Evolutionary conservation across 148 eudicot species (phyloP).

Genomic region (Suaeda aralocaspica): DNA sequence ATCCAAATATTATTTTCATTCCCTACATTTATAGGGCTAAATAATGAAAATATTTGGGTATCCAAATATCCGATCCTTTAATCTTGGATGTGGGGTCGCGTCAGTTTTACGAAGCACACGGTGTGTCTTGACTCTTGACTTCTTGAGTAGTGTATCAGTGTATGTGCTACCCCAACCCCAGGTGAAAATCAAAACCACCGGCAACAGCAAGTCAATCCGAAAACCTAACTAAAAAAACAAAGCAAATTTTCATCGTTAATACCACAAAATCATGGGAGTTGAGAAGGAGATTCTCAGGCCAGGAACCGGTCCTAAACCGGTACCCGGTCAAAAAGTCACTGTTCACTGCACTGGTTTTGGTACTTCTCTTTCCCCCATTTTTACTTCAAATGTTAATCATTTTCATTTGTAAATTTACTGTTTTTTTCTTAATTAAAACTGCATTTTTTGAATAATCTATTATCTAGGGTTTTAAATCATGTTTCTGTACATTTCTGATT

Average conservation of each 20-base stretch:
- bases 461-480: not conserved
- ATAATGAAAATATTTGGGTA: no score
- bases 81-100: no score
- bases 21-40: no score
- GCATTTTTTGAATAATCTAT: not conserved
- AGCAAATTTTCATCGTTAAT: not conserved
- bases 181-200: not conserved
- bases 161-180: no score
- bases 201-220: not conserved
- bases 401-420: no score
- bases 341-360: conserved; percentile 98
- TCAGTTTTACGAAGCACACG: no score
- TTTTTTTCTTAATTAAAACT: not conserved
- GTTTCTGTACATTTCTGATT: not conserved
- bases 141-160: no score
- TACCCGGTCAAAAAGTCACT: conserved; percentile 73
- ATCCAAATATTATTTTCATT: no score
- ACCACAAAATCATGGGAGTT: conserved; percentile 52
- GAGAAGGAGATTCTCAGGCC: conserved; percentile 63
- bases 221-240: conserved; percentile 13
- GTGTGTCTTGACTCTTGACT: no score
- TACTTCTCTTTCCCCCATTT: conserved; percentile 14
- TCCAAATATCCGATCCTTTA: no score
- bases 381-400: not conserved
- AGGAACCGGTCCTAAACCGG: conserved; percentile 82